phyloP scores from a whole-genome alignment of 23 red algal species.

The Rhodosorus marinus region DNA sequence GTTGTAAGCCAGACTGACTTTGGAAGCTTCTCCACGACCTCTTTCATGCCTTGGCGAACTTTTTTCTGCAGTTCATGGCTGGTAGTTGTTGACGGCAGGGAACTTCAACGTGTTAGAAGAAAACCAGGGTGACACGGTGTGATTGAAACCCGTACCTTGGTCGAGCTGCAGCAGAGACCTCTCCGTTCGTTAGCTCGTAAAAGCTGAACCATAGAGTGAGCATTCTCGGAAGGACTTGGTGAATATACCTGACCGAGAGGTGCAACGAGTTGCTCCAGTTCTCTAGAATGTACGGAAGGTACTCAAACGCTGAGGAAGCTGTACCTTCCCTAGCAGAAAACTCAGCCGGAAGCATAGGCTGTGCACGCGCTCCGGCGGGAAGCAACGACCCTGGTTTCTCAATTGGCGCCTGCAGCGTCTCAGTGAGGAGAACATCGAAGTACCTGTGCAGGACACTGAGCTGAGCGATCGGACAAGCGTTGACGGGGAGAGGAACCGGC shows the following conservation, averaged over 20 bases:
- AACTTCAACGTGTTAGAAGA: background rate
- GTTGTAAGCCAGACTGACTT: conserved; percentile 65
- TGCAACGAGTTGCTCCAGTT: conserved; percentile 46
- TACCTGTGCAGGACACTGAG: too few relatives aligned
- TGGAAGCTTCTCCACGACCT: conserved; percentile 8
- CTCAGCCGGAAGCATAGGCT: background rate
- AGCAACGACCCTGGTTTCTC: background rate
- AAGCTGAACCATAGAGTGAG: conserved; percentile 77
- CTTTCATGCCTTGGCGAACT: background rate
- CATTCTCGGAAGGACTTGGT: conserved; percentile 66
- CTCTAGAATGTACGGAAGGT: conserved; percentile 20
- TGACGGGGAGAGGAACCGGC: too few relatives aligned
- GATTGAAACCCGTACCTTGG: background rate
- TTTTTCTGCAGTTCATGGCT: background rate
- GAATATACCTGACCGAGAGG: conserved; percentile 27
- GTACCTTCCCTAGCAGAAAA: background rate
- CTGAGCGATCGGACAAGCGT: too few relatives aligned
- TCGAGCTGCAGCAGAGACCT: background rate
- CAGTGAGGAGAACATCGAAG: conserved; percentile 44
- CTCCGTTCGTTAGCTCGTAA: background rate
- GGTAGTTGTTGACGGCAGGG: background rate
- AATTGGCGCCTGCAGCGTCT: conserved; percentile 6
- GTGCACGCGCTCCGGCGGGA: background rate
- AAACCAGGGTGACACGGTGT: too few relatives aligned
- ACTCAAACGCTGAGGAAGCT: conserved; percentile 1